Evolutionary conservation across 768 basidiomycete genomes (phyloP), one percentile per base, ranked within the genome.

Genomic region (Rhodotorula sphaerocarpa): DNA sequence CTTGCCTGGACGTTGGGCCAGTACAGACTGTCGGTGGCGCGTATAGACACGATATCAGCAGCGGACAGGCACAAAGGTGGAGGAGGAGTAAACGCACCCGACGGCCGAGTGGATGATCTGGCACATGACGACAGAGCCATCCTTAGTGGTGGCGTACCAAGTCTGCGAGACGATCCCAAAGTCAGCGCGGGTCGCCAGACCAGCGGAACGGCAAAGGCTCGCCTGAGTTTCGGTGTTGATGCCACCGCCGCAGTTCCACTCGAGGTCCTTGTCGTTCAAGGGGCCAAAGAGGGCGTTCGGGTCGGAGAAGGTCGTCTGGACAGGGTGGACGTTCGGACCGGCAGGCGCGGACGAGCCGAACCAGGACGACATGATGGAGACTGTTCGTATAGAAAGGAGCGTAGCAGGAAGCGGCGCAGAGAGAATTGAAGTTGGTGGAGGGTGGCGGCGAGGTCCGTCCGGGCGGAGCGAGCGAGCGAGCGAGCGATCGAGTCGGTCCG

Each of bases 1-100:
- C 50, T 30, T 12, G 36, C 50, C 76, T 99, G 93, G 71, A 93
- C 85, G 34, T 86, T 88, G 6, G 95, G 91, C 73, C 87, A 92
- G 84, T 52, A 46, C 20, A 36, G 57, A 46, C 31, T 41, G 27
- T 4, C n/a, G n/a, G n/a, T n/a, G n/a, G n/a, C n/a, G n/a, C n/a
- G n/a, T 3, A 25, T 16, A 5, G 15, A 42, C 31, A n/a, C n/a
- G n/a, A n/a, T n/a, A n/a, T n/a, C n/a, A n/a, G n/a, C 27, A n/a
- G 33, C 10, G 10, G 9, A 16, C 36, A 10, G 16, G 3, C 21
- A 18, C 12, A 23, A 31, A 27, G 25, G 20, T 36, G 2, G 20
- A 15, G 27, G 50, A 45, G 28, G 59, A 50, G 43, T 51, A 41
- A 39, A 79, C 88, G 74, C 70, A 91, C 91, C 91, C 92, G 56